Percentiles rank a stretch among this genome's conserved stretches.
Conservation (phyloP, 441 rosid genomes). For the Hura crepitans region DNA sequence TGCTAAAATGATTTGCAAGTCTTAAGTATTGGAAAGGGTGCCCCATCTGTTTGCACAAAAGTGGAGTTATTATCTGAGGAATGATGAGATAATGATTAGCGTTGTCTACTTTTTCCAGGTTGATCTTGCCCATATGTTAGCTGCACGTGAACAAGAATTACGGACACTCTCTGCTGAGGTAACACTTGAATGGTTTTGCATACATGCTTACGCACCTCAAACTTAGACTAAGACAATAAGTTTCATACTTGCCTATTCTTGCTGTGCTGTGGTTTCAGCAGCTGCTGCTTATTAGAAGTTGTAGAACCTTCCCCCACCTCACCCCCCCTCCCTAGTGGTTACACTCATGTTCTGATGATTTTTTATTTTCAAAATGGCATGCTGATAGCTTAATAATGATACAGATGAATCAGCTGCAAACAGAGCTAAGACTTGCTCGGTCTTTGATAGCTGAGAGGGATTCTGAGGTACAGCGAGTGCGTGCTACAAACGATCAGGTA, state of each 20-base stretch:
- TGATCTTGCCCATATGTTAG: conserved; percentile 91
- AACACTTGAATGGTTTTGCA: conserved; percentile 16
- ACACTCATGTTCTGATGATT: not conserved
- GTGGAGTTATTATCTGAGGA: conserved; percentile 4
- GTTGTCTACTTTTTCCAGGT: conserved; percentile 48
- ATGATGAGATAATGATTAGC: conserved; percentile 12
- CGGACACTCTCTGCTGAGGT: conserved; percentile 96
- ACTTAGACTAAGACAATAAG: not conserved
- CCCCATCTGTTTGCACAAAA: not conserved
- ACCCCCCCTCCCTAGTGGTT: not conserved
- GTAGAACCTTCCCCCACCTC: not conserved
- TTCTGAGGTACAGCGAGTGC: conserved; percentile 72
- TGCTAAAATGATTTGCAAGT: not conserved
- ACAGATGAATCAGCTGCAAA: conserved; percentile 92
- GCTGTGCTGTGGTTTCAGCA: not conserved
- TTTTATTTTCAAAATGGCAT: not conserved
- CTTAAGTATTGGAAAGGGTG: not conserved
- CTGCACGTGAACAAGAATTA: conserved; percentile 92
- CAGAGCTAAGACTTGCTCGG: conserved; percentile 84
- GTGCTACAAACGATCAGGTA: conserved; percentile 82
- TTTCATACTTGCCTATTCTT: not conserved
- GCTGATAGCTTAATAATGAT: conserved; percentile 19
- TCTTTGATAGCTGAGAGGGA: conserved; percentile 88
- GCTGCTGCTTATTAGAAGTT: not conserved
- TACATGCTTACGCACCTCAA: not conserved